Base-by-base conservation (phyloP, 2,329 filamentous ascomycete species). In the Fusarium protoensiforme region DNA sequence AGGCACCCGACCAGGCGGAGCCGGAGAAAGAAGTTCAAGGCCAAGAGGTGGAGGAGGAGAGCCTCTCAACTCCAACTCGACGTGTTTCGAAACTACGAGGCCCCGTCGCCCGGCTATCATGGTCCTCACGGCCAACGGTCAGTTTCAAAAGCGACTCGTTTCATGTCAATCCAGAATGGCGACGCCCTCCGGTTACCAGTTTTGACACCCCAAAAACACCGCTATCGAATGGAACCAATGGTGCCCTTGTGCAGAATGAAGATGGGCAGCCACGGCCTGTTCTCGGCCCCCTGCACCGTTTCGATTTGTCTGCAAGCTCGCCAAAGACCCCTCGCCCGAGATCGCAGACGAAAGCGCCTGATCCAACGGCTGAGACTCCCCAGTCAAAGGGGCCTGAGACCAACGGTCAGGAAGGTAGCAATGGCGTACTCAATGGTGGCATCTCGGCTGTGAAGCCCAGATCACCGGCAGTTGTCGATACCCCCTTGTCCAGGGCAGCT, bases 201-300 rank as follows among this genome's bases (percentile, higher is more conserved):
- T 78, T 77, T 14, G 61, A 74, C 29, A 68, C 68, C 9, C 72
- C 67, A 10, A 69, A 65, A 33, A 68, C 54, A 24, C 18, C 41
- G 6, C 35, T 73, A 22, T n/a, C 65, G 8, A 71, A 67, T 20
- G 58, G 57, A 22, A 66, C 63, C 24, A 73, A 72, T n/a, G 63
- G 74, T 18, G 74, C 72, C 8, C 71, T 78, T 18, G 72, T 78
- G 10, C 71, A 77, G 56, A 73, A 60, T 11, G 67, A 75, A 22
- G 69, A 65, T 33, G 68, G 68, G 20, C 77, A 77, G 35, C 29
- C 71, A 9, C 65, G 77, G 8, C 76, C 77, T 22, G 71, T 77
- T 20, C 63, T 78, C 1, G 65, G 68, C 10, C 57, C 68, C 10
- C 48, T 73, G 31, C 54, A 71, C 24, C 62, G 73, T 20, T 65